Percentiles rank a stretch among this genome's conserved stretches.
These are phyloP conservation scores for Rhododendron kiyosumense DNA, from an alignment of 148 eudicot species.

Conservation along the genomic window DNA sequence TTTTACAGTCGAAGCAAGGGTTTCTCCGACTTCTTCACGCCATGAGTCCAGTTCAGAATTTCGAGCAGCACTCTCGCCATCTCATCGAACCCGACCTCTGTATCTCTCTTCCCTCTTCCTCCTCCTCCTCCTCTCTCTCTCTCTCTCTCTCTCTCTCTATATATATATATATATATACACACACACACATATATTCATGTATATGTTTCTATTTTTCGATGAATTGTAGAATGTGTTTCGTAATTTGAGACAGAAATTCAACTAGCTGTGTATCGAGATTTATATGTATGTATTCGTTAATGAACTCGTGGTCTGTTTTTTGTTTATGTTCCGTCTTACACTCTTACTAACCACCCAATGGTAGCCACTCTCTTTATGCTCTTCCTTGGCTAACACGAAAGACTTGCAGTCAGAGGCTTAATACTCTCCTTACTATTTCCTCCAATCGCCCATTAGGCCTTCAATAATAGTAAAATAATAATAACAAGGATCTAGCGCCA, in stretches of 20 bases:
- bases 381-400: no score
- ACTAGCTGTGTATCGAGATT: not conserved
- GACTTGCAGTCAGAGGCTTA: no score
- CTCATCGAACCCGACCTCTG: constrained; percentile 69
- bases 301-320: not conserved
- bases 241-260: not conserved
- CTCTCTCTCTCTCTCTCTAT: not conserved
- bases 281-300: not conserved
- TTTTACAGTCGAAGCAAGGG: constrained; percentile 13
- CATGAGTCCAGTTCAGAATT: constrained; percentile 95
- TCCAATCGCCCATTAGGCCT: not conserved
- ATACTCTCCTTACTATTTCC: no score
- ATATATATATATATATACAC: no score
- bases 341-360: no score
- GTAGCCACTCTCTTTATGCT: no score
- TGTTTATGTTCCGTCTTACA: no score
- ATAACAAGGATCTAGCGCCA: not conserved
- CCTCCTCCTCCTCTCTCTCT: not conserved
- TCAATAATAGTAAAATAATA: not conserved
- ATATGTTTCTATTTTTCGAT: not conserved
- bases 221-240: not conserved
- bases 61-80: constrained; percentile 84
- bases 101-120: constrained; percentile 16
- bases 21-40: constrained; percentile 12
- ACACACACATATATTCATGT: not conserved